Evolutionary conservation across 345 rosid genomes (phyloP), one percentile per base, ranked within the genome.

Genomic region (Hypericum androsaemum): DNA sequence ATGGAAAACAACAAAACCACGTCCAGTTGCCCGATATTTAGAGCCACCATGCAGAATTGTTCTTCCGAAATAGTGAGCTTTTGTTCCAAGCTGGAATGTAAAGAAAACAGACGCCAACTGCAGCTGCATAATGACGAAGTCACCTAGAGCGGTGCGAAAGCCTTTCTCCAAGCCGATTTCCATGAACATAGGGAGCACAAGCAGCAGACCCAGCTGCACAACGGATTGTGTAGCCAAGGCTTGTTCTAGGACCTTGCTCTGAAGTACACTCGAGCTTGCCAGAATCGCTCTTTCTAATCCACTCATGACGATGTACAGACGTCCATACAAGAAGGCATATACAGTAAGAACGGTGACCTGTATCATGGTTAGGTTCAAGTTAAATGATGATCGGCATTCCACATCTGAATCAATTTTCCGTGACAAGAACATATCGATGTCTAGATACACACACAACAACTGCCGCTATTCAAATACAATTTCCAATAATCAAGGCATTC

Each of bases 61-160:
- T 71, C 90, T 88, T 42, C 98, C 98, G 39, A 43, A 88, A 72
- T 78, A 81, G 61, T 92, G 97, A 10, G 88, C 82, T 74, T 85
- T 92, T 3, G 98, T 92, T 59, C 98, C 98, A 53, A 92, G 98
- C 80, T 85, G 97, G 74, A 92, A 92, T 5, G 97, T 85, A 64
- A 92, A 92, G 77, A 92, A 92, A 47, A 85, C 86, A 1, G 98
- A 81, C 41, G 98, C 97, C 55, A 85, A 81, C 71, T 92, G 97
- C 64, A 92, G 80, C 69, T 88, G 95, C 97, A 92, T 88, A n/a
- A 85, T 85, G 69, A 92, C 66, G 63, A 92, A 85, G 67, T 88
- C 94, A 46, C 80, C 87, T 41, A 92, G 59, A 50, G 98, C 98
- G 37, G 77, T 66, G 53, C 95, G 84, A 37, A 88, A 88, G 43